Percentiles rank a stretch among this genome's conserved stretches.
phyloP scores from a whole-genome alignment of 2,329 filamentous ascomycete species.

The Trichophaea hybrida region DNA sequence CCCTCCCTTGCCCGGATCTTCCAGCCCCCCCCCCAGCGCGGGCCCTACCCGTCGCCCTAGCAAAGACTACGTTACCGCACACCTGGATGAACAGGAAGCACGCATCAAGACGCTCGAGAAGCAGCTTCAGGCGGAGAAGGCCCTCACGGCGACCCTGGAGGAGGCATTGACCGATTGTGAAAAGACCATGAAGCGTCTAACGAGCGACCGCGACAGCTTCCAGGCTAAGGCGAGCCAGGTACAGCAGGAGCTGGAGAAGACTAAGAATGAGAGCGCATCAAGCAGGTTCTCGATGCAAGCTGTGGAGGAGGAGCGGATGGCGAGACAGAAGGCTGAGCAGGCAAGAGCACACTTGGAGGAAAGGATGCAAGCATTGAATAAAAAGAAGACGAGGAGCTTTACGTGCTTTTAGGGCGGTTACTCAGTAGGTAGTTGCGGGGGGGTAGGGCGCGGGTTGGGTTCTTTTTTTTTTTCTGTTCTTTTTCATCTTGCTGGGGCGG shows the following conservation, averaged over 20 bases:
- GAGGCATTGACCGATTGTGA: slow-evolving; percentile 92
- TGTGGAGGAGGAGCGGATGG: slow-evolving; percentile 91
- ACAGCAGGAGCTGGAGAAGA: slow-evolving; percentile 26
- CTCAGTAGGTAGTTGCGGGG: too few species aligned
- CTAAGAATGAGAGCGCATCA: slow-evolving; percentile 31
- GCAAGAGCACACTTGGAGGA: slow-evolving; percentile 82
- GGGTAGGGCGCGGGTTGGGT: too few species aligned
- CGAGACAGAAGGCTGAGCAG: slow-evolving; percentile 76
- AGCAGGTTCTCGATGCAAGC: slow-evolving; percentile 61
- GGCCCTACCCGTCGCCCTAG: slow-evolving; percentile 55
- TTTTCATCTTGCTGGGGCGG: too few species aligned
- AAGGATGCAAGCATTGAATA: slow-evolving; percentile 80
- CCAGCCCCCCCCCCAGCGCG: slow-evolving; percentile 33
- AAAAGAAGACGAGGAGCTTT: slow-evolving; percentile 88
- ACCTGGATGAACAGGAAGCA: slow-evolving; percentile 87
- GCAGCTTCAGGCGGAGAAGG: slow-evolving; percentile 87
- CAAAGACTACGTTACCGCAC: slow-evolving; percentile 58
- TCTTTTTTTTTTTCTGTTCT: too few species aligned
- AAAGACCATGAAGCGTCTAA: slow-evolving; percentile 37
- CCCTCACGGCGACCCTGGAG: slow-evolving; percentile 86
- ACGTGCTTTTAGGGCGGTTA: slow-evolving; percentile 70
- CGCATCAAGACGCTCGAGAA: slow-evolving; percentile 94
- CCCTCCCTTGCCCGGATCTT: slow-evolving; percentile 62
- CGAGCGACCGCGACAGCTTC: slow-evolving; percentile 79
- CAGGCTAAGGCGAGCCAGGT: slow-evolving; percentile 57